Percentiles rank a stretch among this genome's conserved stretches.
phyloP scores from a whole-genome alignment of 2,329 filamentous ascomycete genomes.

The Bipolaris victoriae region DNA sequence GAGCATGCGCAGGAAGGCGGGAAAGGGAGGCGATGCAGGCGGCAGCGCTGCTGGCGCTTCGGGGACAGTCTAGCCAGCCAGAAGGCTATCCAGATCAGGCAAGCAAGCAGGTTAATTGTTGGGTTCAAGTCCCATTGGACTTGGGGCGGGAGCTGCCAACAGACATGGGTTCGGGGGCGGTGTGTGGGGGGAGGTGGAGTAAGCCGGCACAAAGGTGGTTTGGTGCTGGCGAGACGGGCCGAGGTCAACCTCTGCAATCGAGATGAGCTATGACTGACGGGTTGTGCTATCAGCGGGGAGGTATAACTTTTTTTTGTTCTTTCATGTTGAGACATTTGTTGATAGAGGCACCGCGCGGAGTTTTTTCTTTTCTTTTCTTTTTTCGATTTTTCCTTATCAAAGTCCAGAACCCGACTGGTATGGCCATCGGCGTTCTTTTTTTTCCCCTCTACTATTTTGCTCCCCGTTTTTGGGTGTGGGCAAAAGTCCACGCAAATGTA shows the following conservation, averaged over 20 bases:
- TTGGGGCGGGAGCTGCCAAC: background rate
- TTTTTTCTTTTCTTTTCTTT: background rate
- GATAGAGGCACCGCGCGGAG: background rate
- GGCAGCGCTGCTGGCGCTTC: conserved; percentile 14
- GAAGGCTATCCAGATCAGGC: too few species aligned
- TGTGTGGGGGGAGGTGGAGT: background rate
- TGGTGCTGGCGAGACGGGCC: background rate
- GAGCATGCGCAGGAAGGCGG: conserved; percentile 43
- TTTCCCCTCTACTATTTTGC: background rate
- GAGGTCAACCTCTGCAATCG: background rate
- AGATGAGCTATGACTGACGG: background rate
- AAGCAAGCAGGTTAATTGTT: too few species aligned
- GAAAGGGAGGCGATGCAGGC: conserved; percentile 16
- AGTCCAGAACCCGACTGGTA: background rate
- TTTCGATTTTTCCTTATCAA: background rate
- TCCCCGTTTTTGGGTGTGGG: too few species aligned
- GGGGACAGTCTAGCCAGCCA: too few species aligned
- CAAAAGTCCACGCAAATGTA: background rate
- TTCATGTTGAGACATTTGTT: background rate
- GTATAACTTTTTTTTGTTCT: background rate
- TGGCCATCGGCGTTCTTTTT: background rate
- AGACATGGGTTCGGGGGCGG: background rate
- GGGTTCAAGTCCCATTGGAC: too few species aligned
- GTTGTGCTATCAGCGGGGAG: too few species aligned
- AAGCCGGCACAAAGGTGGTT: background rate